A percentile compares a stretch with the other conserved stretches of the same genome.
These are phyloP conservation scores for Colletotrichum shisoi DNA, from an alignment of 2,329 filamentous ascomycete species.

Conservation along the genomic window DNA sequence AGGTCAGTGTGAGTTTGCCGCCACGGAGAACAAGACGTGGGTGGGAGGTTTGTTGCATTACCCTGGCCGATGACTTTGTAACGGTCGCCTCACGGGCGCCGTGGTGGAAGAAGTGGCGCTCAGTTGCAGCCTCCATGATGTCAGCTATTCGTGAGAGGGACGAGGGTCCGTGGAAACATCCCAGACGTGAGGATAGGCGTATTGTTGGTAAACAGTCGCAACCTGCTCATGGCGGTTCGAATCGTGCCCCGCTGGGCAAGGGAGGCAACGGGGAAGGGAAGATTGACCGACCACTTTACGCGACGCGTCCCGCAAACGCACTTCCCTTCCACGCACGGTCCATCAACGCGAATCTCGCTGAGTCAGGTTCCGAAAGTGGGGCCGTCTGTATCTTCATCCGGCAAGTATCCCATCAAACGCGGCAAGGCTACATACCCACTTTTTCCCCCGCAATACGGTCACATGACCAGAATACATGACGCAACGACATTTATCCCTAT, in stretches of 20 bases:
- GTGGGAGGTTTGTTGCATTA: constrained; percentile 27
- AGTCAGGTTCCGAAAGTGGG: constrained; percentile 5
- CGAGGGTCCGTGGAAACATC: background rate
- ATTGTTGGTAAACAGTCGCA: background rate
- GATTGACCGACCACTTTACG: constrained; percentile 35
- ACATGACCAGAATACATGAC: too few relatives aligned
- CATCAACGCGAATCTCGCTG: background rate
- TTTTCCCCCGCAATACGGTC: too few relatives aligned
- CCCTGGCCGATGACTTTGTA: constrained; percentile 18
- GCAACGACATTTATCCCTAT: too few relatives aligned
- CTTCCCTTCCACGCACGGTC: background rate
- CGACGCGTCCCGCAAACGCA: constrained; percentile 14
- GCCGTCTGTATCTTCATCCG: background rate
- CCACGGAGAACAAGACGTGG: background rate
- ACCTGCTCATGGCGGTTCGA: background rate
- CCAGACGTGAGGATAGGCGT: background rate
- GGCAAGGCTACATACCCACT: too few relatives aligned
- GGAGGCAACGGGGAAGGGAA: background rate
- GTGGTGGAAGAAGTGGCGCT: constrained; percentile 61
- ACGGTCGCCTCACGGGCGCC: constrained; percentile 41
- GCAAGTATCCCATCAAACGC: too few relatives aligned
- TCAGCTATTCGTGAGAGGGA: background rate
- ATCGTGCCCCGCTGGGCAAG: background rate
- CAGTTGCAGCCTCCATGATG: constrained; percentile 57
- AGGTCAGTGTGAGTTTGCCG: constrained; percentile 8